A percentile compares a stretch with the other conserved stretches of the same genome.
phyloP scores from a whole-genome alignment of 345 rosid species.

The Mallotus nudiflorus region DNA sequence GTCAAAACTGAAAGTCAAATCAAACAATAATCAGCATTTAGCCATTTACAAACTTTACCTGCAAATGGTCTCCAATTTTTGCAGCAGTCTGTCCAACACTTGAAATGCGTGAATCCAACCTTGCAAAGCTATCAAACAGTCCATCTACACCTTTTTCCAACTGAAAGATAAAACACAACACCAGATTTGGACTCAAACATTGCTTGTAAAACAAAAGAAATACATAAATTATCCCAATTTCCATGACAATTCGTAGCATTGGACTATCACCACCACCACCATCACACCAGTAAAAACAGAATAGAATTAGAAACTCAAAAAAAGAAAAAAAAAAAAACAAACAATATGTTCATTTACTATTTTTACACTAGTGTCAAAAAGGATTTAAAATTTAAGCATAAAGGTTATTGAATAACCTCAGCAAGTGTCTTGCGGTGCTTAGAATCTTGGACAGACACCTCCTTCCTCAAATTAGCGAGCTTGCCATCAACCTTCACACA shows the following conservation, averaged over 20 bases:
- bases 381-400: neutral
- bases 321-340: neutral
- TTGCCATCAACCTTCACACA: slow-evolving; percentile 79
- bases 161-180: slow-evolving; percentile 38
- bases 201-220: neutral
- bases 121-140: slow-evolving; percentile 85
- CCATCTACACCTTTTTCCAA: slow-evolving; percentile 95
- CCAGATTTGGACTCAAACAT: slow-evolving; percentile 2
- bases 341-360: neutral
- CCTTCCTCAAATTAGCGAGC: slow-evolving; percentile 84
- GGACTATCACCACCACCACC: too few relatives aligned
- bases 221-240: neutral
- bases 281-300: too few relatives aligned
- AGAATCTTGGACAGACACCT: slow-evolving; percentile 85
- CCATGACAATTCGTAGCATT: too few relatives aligned
- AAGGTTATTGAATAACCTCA: slow-evolving; percentile 52
- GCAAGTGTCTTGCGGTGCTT: slow-evolving; percentile 91
- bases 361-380: neutral
- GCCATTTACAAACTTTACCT: slow-evolving; percentile 46
- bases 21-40: slow-evolving; percentile 1
- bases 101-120: slow-evolving; percentile 90
- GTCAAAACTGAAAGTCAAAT: neutral
- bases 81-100: slow-evolving; percentile 99
- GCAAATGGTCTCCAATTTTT: slow-evolving; percentile 98
- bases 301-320: too few relatives aligned